Evolutionary conservation across 2,329 filamentous ascomycete species (phyloP), one percentile per base, ranked within the genome.

Genomic region (Alternaria ethzedia): DNA sequence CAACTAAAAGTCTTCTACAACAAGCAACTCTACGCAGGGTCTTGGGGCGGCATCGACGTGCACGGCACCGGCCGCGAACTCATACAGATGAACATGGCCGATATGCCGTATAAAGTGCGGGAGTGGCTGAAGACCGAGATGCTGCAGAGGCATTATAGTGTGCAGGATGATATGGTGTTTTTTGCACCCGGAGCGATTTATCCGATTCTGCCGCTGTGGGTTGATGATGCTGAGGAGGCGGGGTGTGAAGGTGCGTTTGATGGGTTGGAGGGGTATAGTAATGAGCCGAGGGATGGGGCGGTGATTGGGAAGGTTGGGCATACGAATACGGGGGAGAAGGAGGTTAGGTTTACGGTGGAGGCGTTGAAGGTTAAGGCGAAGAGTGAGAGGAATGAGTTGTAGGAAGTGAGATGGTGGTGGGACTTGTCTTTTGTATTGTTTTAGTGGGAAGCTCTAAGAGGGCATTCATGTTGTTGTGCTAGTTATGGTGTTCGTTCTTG

Each of bases 131-230:
- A 84, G 70, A 75, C 76, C 43, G 78, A 84, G 67, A 81, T 82
- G 57, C 75, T 77, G 50, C 77, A 80, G 25, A 75, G 77, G 3
- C 78, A 80, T 17, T 79, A 78, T 30, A 79, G 79, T 64, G 78
- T 84, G 46, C 75, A 80, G 46, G 76, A 80, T 13, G 83, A 80
- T 62, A 73, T 84, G 2, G 82, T 83, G n/a, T 80, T 86, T 28
- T 87, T 87, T 71, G 84, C 85, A 17, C 85, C 85, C 0, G 85
- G 85, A 0, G 85, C 85, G 10, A 68, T 87, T 10, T 86, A 87
- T 61, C 79, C 83, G 32, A 78, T 82, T 11, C 66, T 86, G 50
- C 85, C 85, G 32, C 76, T 87, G 4, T 87, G 83, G 83, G 80
- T 84, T 1, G 84, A 84, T 10, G 78, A 74, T 64, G 60, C 66